phyloP scores from a whole-genome alignment of 371 early-diverging fungal genomes.

The Syncephalastrum racemosum region DNA sequence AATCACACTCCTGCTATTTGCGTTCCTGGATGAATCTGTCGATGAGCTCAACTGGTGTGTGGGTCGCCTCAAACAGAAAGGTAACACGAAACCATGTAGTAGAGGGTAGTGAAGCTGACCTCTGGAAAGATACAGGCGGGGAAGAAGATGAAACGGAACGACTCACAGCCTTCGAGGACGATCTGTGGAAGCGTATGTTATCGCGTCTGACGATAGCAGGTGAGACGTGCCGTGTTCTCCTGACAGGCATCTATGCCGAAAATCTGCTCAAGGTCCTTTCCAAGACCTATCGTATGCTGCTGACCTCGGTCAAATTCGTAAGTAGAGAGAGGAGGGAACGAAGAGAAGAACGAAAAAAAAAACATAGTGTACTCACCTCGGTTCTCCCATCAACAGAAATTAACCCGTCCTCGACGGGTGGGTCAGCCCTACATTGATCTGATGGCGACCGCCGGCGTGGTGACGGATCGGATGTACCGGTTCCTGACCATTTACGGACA shows the following conservation, averaged over 20 bases:
- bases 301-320: slow-evolving; percentile 51
- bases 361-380: no score
- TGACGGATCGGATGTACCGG: slow-evolving; percentile 52
- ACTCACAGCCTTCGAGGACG: slow-evolving; percentile 27
- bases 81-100: slow-evolving; percentile 11
- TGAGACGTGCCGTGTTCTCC: slow-evolving; percentile 31
- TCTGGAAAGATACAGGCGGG: not conserved
- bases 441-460: slow-evolving; percentile 29
- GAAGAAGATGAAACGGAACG: slow-evolving; percentile 9
- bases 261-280: slow-evolving; percentile 37
- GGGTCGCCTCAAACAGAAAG: slow-evolving; percentile 29
- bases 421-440: no score
- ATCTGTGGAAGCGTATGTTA: slow-evolving; percentile 26
- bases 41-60: slow-evolving; percentile 52
- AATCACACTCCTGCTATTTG: slow-evolving; percentile 28
- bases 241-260: slow-evolving; percentile 40
- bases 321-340: slow-evolving; percentile 2
- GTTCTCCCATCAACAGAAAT: no score
- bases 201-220: slow-evolving; percentile 24
- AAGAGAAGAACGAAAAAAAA: no score
- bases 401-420: no score
- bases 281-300: slow-evolving; percentile 41
- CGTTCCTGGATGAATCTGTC: slow-evolving; percentile 35
- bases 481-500: slow-evolving; percentile 49
- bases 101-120: not conserved